Conservation (phyloP, 371 early-diverging fungal genomes). For the Fennellomyces sp. region DNA sequence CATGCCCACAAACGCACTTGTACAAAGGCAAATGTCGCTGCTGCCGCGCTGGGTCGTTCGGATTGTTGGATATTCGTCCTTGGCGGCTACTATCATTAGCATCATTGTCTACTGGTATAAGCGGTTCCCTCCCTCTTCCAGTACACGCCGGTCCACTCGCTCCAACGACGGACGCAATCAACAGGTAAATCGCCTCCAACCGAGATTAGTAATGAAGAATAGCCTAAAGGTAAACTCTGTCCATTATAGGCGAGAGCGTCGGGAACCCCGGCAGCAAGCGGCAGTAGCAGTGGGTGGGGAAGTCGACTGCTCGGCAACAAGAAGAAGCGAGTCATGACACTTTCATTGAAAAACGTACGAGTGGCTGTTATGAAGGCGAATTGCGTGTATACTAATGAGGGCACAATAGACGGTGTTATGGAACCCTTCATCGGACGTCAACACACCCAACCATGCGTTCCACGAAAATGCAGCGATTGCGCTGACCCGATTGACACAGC, state of each 20-base stretch:
- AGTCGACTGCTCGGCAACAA: slow-evolving; percentile 23
- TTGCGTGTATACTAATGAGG: neutral
- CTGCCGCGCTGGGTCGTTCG: slow-evolving; percentile 27
- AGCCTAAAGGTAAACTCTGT: slow-evolving; percentile 4
- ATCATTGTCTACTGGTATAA: slow-evolving; percentile 18
- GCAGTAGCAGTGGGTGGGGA: slow-evolving; percentile 22
- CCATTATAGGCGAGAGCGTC: neutral
- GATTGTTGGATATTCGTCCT: slow-evolving; percentile 22
- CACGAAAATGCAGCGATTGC: slow-evolving; percentile 35
- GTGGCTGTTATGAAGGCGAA: neutral
- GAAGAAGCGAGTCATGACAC: slow-evolving; percentile 29
- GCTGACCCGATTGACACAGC: slow-evolving; percentile 26
- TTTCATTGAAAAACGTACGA: slow-evolving; percentile 51
- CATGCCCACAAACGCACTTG: slow-evolving; percentile 2
- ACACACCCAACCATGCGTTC: slow-evolving; percentile 48
- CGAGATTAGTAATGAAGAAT: slow-evolving; percentile 9
- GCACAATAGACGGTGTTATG: slow-evolving; percentile 45
- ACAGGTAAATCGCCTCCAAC: neutral
- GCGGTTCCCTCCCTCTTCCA: slow-evolving; percentile 7
- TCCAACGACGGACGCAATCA: neutral
- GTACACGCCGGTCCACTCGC: slow-evolving; percentile 2
- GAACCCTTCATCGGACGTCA: slow-evolving; percentile 56
- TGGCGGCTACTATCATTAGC: slow-evolving; percentile 20
- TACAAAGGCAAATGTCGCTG: slow-evolving; percentile 6
- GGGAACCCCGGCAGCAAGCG: slow-evolving; percentile 4